Base-by-base conservation (phyloP, 768 basidiomycete genomes). In the Leccinum longicurvipes region DNA sequence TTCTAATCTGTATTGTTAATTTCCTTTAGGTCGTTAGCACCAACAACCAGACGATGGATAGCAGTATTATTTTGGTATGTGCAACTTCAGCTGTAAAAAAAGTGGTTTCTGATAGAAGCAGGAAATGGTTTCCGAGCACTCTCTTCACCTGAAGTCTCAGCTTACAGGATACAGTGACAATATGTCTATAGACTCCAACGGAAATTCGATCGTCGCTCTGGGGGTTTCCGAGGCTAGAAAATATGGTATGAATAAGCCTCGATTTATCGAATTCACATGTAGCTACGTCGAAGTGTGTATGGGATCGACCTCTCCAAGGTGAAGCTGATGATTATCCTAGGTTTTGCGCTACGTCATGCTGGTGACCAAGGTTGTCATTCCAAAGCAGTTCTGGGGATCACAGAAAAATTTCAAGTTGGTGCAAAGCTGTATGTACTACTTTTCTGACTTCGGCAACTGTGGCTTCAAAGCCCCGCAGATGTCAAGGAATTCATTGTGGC, bases 241-340 rank as follows among this genome's bases (percentile, higher is more conserved):
- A 29, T 70, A 80, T 28, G 74, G 72, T 1, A 74, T 72, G 51
- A 57, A 72, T 50, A 93, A 91, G 67, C 91, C 91, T 12, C 80
- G 81, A n/a, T 92, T 93, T 64, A 76, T 80, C 0, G 89, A 94
- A 51, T 94, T 89, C 66, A 76, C 82, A 1, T 93, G 87, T 63
- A 78, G 73, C 51, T 70, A 84, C 58, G 61, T 73, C 8, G 86
- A 91, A 76, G 91, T 90, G 41, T 11, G 73, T 59, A 44, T 4
- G 12, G 21, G 15, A n/a, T 15, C 6, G 5, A 7, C 15, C 12
- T 32, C 24, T 46, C 4, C 6, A 7, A 47, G 10, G 21, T 12
- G 4, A 19, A 25, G 19, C 31, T 63, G 28, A 56, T 31, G 24
- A 8, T 39, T 6, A 15, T 6, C 31, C 24, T 29, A 93, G 90